Evolutionary conservation across 495 filamentous ascomycete species (phyloP).

Genomic region (Penicillium pulvis): DNA sequence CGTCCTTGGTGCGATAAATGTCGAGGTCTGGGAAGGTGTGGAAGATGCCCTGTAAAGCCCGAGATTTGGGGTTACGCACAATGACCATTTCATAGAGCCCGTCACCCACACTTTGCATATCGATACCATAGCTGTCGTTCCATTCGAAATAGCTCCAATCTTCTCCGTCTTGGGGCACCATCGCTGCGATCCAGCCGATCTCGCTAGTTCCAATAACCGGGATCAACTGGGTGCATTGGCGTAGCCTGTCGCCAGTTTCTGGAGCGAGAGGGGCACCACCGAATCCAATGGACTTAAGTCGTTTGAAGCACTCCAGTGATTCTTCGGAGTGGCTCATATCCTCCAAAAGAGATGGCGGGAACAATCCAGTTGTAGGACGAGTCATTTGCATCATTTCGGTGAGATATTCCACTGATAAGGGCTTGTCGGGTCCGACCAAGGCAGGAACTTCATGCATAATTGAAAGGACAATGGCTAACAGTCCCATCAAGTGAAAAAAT

Average conservation of each 20-base stretch:
- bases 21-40: slow-evolving; percentile 54
- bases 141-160: slow-evolving; percentile 58
- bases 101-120: slow-evolving; percentile 42
- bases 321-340: slow-evolving; percentile 30
- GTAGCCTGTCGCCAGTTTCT: slow-evolving; percentile 19
- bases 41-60: slow-evolving; percentile 51
- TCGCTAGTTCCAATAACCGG: slow-evolving; percentile 23
- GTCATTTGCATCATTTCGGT: slow-evolving; percentile 18
- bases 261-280: slow-evolving; percentile 27
- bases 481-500: slow-evolving; percentile 33
- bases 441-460: slow-evolving; percentile 21
- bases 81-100: slow-evolving; percentile 47
- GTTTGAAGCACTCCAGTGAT: slow-evolving; percentile 16
- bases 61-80: slow-evolving; percentile 8
- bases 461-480: slow-evolving; percentile 12
- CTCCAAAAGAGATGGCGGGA: slow-evolving; percentile 30
- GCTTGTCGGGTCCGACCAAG: slow-evolving; percentile 27
- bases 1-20: slow-evolving; percentile 58
- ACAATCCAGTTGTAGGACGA: slow-evolving; percentile 19
- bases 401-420: slow-evolving; percentile 27
- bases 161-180: slow-evolving; percentile 34
- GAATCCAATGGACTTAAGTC: slow-evolving; percentile 20
- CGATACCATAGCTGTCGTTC: slow-evolving; percentile 46
- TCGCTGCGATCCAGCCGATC: slow-evolving; percentile 22
- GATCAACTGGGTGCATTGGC: slow-evolving; percentile 18